Evolutionary conservation across 2,329 filamentous ascomycete genomes (phyloP), one percentile per base, ranked within the genome.

Genomic region (Fusarium hostae): DNA sequence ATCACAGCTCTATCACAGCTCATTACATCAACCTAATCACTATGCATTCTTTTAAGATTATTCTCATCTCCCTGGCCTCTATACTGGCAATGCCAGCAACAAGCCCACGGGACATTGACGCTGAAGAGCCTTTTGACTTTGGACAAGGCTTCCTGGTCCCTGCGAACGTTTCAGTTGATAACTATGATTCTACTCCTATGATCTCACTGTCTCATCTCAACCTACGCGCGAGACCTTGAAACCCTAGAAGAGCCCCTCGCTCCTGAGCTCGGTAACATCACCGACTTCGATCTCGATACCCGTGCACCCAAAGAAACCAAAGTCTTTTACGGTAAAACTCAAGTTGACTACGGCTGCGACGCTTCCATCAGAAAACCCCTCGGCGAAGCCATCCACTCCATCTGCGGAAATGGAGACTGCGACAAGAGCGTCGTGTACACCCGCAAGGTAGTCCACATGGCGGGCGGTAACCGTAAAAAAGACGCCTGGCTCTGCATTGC

Each of bases 1-100:
- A 12, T 3, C 2, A 2, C 2, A 11, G 20, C 16, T n/a, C 4
- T 1, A 20, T 24, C 6, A 11, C 0, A 26, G 5, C 24, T 1
- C 12, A 16, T 13, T n/a, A 20, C 5, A 26, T 13, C 15, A 34
- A 13, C 1, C 2, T 1, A 3, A 6, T 18, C 8, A 34, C 28
- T 24, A 50, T 50, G n/a, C 28, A 50, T 24, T 50, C 2, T 34
- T 18, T 50, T 8, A 50, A 50, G 10, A 13, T 50, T 5, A 34
- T 50, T 18, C 45, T 50, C 4, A 34, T 34, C 2, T 34, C 45
- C 3, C 10, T 50, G 3, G 10, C n/a, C 2, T 7, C 45, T 18
- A n/a, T 18, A 4, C 28, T 50, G 10, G 45, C 28, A 0, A 34
- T 50, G 15, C 45, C n/a, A 18, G 45, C 28, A 9, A 50, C 1